Base-by-base conservation (phyloP, 2,329 filamentous ascomycete genomes). In the Trichoderma sp. region DNA sequence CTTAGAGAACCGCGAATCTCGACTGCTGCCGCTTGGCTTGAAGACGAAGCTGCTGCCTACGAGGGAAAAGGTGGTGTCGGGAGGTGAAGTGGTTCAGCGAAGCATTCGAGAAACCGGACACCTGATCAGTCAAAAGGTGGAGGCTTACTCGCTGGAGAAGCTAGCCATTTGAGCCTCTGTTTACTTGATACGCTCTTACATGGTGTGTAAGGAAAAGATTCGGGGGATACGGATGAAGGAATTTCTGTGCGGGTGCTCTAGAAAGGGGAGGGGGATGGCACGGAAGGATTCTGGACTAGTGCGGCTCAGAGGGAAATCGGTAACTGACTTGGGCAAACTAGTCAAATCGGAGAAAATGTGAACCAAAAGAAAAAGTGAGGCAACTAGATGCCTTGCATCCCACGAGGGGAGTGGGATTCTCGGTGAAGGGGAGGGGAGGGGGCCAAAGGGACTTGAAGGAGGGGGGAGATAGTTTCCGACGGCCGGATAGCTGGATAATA, bases 71-170 rank as follows among this genome's bases (percentile, higher is more conserved):
- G 85, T 93, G 78, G 86, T 92, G 79, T 87, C 89, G 64, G 91
- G 91, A 74, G 94, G 94, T 21, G 93, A 95, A 85, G 86, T 94
- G 56, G 88, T 92, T 77, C 86, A 89, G 82, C 90, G 94, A 79
- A 95, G 88, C 79, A 87, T 86, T 79, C 88, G 95, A 83, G 93
- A 97, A 85, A 91, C 92, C 75, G 94, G 93, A 21, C 91, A 93
- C 83, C 85, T 97, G 83, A 91, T 93, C 81, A 94, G 93, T 81
- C 93, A 94, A 85, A 92, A 92, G 82, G 93, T 95, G 77, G 93
- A 93, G 74, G 91, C 92, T 78, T 98, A 98, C 85, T 94, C 93
- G 64, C 89, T 96, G 78, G 95, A 98, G 85, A 91, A 91, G 84
- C 91, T 97, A 79, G 84, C 89, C 71, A 86, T 95, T 80, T 94